Evolutionary conservation across 2,329 filamentous ascomycete species (phyloP).

Genomic region (Stromatinia cepivora): DNA sequence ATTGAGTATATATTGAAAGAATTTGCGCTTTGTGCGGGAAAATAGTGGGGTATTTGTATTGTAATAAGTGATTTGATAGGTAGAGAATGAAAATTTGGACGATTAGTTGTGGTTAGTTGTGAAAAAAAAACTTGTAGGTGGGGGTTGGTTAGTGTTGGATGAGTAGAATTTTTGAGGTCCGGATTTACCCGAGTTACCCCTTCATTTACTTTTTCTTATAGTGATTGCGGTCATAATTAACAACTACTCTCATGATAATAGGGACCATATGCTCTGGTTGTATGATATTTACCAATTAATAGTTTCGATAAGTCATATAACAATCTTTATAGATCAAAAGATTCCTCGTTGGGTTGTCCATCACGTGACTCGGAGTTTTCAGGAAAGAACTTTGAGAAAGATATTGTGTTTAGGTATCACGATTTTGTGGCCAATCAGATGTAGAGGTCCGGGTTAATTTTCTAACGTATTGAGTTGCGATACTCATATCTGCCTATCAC

Average conservation of each 20-base stretch:
- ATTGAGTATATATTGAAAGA: neutral
- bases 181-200: neutral
- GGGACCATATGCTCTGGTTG: neutral
- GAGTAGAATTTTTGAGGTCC: neutral
- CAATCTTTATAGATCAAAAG: neutral
- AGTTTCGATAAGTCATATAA: neutral
- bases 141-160: neutral
- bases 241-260: neutral
- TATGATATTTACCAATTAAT: too few species aligned
- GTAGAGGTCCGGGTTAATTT: too few species aligned
- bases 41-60: neutral
- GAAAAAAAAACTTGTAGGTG: neutral
- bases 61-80: neutral
- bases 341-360: neutral
- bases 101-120: neutral
- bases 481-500: neutral
- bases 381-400: neutral
- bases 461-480: too few species aligned
- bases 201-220: neutral
- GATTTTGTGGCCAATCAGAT: too few species aligned
- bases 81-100: neutral
- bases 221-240: neutral
- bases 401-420: too few species aligned
- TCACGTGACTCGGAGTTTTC: neutral
- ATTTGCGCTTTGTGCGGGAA: accelerated